Percentiles rank a stretch among this genome's conserved stretches.
phyloP scores from a whole-genome alignment of 164 flowering plant species.

The Echeveria elegans region DNA sequence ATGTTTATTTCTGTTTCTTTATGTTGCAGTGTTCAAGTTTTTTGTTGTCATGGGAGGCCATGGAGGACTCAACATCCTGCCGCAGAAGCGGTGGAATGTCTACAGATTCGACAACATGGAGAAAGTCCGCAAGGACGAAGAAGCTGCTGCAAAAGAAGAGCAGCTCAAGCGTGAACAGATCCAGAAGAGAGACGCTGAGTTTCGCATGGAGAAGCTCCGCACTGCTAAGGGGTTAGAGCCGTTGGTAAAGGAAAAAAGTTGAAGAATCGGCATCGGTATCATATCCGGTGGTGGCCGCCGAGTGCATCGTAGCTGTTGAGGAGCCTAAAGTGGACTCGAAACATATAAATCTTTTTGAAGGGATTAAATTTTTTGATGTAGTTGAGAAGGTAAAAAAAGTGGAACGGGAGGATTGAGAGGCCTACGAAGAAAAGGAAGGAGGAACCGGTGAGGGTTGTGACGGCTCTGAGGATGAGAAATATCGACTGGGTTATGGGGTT shows the following conservation, averaged over 20 bases:
- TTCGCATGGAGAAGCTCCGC: slow-evolving; percentile 61
- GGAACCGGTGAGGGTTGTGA: slow-evolving; percentile 35
- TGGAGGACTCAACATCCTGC: slow-evolving; percentile 98
- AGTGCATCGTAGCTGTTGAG: slow-evolving; percentile 1
- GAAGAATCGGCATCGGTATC: slow-evolving; percentile 26
- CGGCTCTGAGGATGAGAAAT: slow-evolving; percentile 87
- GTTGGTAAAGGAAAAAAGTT: not conserved
- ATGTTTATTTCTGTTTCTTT: not conserved
- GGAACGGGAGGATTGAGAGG: slow-evolving; percentile 26
- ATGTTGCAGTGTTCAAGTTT: not conserved
- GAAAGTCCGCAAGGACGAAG: slow-evolving; percentile 78
- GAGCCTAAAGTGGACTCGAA: slow-evolving; percentile 28
- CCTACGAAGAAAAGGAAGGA: slow-evolving; percentile 44
- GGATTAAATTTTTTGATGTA: slow-evolving; percentile 49
- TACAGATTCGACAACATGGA: slow-evolving; percentile 88
- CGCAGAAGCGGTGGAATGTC: slow-evolving; percentile 96
- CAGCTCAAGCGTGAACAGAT: slow-evolving; percentile 81
- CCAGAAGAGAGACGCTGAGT: slow-evolving; percentile 69
- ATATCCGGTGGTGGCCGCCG: not conserved
- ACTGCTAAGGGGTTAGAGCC: slow-evolving; percentile 48
- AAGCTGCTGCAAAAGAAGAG: slow-evolving; percentile 90
- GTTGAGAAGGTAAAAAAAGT: slow-evolving; percentile 20
- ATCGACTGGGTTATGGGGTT: slow-evolving; percentile 81
- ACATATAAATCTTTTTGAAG: slow-evolving; percentile 88
- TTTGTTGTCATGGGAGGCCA: slow-evolving; percentile 76